phyloP scores from a whole-genome alignment of 2,329 filamentous ascomycete genomes.

The Diaporthe ampelina region DNA sequence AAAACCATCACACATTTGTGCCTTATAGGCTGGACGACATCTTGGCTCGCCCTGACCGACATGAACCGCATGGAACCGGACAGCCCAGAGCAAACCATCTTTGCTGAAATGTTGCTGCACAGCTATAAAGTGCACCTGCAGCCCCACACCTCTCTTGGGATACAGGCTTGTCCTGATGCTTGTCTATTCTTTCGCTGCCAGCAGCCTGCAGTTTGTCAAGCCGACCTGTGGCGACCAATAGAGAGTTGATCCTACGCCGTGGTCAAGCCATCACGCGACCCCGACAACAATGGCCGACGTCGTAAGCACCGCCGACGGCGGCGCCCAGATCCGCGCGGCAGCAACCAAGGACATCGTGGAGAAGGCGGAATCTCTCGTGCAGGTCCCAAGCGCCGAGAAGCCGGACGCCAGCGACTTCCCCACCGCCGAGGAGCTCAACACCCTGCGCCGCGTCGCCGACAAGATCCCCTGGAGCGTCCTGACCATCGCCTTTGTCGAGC shows the following conservation, averaged over 20 bases:
- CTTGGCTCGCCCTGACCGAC: conserved; percentile 24
- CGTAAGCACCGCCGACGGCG: conserved; percentile 24
- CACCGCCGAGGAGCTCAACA: conserved; percentile 65
- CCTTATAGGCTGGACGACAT: conserved; percentile 22
- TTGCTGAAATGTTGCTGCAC: conserved; percentile 5
- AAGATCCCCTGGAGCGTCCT: conserved; percentile 72
- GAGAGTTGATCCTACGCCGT: no score
- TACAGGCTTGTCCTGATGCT: neutral
- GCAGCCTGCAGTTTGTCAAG: neutral
- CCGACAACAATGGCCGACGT: conserved; percentile 13
- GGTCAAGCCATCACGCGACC: neutral
- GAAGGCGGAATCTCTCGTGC: conserved; percentile 12
- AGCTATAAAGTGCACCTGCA: conserved; percentile 15
- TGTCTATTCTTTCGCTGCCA: neutral
- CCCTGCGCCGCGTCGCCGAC: conserved; percentile 67
- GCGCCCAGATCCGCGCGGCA: conserved; percentile 25
- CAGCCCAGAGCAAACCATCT: neutral
- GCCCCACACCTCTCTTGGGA: neutral
- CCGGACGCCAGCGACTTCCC: conserved; percentile 50
- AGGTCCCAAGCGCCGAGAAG: conserved; percentile 19
- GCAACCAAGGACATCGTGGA: conserved; percentile 14
- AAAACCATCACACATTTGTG: conserved; percentile 1
- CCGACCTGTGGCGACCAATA: neutral
- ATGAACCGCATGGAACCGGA: conserved; percentile 22
- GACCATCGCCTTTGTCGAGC: conserved; percentile 76